Percentiles rank a stretch among this genome's conserved stretches.
phyloP scores from a whole-genome alignment of 495 filamentous ascomycete species.

The Neurospora tetraspora region DNA sequence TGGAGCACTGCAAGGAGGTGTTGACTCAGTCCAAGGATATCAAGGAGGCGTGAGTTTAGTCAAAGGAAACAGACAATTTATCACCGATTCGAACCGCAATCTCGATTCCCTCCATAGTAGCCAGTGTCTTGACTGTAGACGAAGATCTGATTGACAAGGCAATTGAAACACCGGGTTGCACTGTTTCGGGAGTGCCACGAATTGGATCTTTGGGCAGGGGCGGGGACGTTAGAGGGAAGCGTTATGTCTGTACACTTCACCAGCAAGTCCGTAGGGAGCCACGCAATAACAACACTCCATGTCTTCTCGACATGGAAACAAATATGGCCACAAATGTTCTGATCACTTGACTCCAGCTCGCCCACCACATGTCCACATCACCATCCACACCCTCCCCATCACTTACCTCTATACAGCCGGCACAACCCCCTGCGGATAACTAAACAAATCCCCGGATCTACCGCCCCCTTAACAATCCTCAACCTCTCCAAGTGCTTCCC shows the following conservation, averaged over 20 bases:
- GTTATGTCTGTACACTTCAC: background rate
- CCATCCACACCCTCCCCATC: background rate
- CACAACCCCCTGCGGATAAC: conserved; percentile 40
- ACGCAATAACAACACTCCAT: background rate
- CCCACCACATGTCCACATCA: background rate
- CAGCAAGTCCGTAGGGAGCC: background rate
- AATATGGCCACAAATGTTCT: background rate
- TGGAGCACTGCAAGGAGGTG: too few relatives aligned
- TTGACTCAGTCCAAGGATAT: too few relatives aligned
- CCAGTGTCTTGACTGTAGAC: background rate
- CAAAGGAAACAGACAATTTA: background rate
- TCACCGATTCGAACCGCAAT: background rate
- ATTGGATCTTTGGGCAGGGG: background rate
- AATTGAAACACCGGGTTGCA: background rate
- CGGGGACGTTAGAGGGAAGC: background rate
- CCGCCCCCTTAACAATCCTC: conserved; percentile 42
- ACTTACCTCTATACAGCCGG: conserved; percentile 2
- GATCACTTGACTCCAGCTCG: background rate
- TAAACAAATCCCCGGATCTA: conserved; percentile 51
- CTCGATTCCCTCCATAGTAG: background rate
- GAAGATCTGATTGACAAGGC: background rate
- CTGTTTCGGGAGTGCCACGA: background rate
- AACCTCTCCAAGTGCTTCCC: conserved; percentile 42
- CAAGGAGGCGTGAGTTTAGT: too few relatives aligned
- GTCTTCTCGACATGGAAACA: background rate